Evolutionary conservation across 805 yeast genomes (phyloP), one percentile per base, ranked within the genome.

Genomic region (Wickerhamia fluorescens): DNA sequence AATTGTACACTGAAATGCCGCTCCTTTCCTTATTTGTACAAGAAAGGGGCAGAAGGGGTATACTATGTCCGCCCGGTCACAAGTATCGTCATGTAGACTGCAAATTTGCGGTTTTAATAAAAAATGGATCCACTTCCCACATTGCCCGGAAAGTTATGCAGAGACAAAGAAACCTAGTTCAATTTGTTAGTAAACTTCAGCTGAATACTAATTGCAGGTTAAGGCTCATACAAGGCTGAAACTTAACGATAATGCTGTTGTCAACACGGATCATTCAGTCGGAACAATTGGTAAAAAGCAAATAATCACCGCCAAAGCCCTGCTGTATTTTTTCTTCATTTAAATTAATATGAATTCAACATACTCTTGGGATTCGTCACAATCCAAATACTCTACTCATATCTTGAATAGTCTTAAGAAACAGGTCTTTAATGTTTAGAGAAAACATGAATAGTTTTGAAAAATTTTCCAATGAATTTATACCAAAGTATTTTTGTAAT

Each of bases 201-300:
- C n/a, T n/a, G n/a, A n/a, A n/a, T n/a, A n/a, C n/a, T n/a, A n/a
- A n/a, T n/a, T n/a, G n/a, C n/a, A n/a, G n/a, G 20, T 18, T 16
- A 33, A 19, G 49, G 67, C 73, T 68, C 75, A 68, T 68, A 68
- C 74, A 68, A 68, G 75, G 75, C 74, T 68, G 75, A 68, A 68
- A 68, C 75, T 68, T 68, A 68, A 68, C 73, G 72, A 68, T 27
- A 56, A 52, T 56, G 68, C 66, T 44, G 53, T 66, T 67, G 74
- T 69, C 74, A 58, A 68, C 74, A 62, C 41, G 52, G 53, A 53
- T 22, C 40, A 61, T 68, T 69, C 75, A 65, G 75, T 68, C 53
- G 75, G 75, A 70, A 69, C 75, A 70, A 69, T 68, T 69, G 75
- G 73, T 68, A 57, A 36, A 53, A 54, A 37, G 67, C 68, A 61